phyloP scores from a whole-genome alignment of 1,284 basidiomycete species.

The Ganoderma resinaceum region DNA sequence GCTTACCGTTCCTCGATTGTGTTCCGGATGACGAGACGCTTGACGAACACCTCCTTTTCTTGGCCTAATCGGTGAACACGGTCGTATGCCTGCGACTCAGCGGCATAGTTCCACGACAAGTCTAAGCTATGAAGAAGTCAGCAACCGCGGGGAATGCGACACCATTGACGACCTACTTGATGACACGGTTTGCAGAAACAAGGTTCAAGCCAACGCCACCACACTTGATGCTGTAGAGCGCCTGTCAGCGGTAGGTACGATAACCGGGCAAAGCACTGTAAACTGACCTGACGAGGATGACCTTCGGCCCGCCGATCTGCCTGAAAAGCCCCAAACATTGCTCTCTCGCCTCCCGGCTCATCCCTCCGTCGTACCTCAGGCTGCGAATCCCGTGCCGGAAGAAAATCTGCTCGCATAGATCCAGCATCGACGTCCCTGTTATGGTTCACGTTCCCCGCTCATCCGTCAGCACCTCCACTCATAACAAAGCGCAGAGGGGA shows the following conservation, averaged over 20 bases:
- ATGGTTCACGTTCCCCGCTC: slow-evolving; percentile 50
- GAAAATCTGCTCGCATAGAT: slow-evolving; percentile 65
- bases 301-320: slow-evolving; percentile 57
- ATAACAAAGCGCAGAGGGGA: not conserved
- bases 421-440: slow-evolving; percentile 76
- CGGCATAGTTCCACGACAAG: slow-evolving; percentile 74
- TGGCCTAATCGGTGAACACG: slow-evolving; percentile 76
- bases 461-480: slow-evolving; percentile 32
- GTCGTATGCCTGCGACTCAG: slow-evolving; percentile 71
- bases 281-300: slow-evolving; percentile 66
- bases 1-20: slow-evolving; percentile 76
- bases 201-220: slow-evolving; percentile 75
- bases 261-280: not conserved
- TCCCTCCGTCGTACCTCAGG: slow-evolving; percentile 70
- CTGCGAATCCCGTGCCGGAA: slow-evolving; percentile 62
- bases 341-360: slow-evolving; percentile 62
- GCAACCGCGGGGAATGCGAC: not conserved
- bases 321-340: slow-evolving; percentile 57
- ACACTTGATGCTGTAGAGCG: slow-evolving; percentile 58
- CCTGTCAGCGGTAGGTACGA: not conserved
- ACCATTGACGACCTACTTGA: slow-evolving; percentile 57
- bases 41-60: slow-evolving; percentile 71
- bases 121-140: slow-evolving; percentile 56
- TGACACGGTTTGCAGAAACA: slow-evolving; percentile 68
- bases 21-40: slow-evolving; percentile 68